A percentile compares a stretch with the other conserved stretches of the same genome.
Evolutionary conservation across 345 rosid species (phyloP).

Genomic region (Cardamine occulta): DNA sequence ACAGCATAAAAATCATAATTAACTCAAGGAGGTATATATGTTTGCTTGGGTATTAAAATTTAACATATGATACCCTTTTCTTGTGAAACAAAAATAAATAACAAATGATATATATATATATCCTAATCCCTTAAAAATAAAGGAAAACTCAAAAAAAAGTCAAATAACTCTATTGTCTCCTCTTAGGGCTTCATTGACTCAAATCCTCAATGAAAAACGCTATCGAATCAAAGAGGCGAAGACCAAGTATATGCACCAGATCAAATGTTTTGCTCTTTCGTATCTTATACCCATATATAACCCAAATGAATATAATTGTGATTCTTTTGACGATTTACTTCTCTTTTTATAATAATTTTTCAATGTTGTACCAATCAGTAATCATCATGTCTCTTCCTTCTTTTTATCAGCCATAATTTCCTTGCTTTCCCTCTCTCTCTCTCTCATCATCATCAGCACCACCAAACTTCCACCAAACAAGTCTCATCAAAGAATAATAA

Average conservation of each 20-base stretch:
- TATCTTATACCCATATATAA: background rate
- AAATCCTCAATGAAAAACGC: background rate
- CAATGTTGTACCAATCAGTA: constrained; percentile 11
- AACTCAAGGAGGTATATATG: background rate
- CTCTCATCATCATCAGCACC: constrained; percentile 23
- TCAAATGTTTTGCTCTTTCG: background rate
- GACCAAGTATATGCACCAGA: background rate
- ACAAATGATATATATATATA: no score
- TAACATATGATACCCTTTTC: background rate
- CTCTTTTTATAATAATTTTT: background rate
- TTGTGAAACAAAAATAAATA: no score
- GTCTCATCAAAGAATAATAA: constrained; percentile 11
- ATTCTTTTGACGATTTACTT: background rate
- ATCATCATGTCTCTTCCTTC: constrained; percentile 36
- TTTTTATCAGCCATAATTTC: constrained; percentile 14
- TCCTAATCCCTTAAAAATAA: background rate
- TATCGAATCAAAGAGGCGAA: background rate
- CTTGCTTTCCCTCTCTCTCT: background rate
- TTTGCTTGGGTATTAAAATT: background rate
- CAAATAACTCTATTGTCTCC: background rate
- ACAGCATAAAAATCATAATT: background rate
- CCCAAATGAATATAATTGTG: background rate
- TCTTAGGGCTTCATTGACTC: constrained; percentile 1
- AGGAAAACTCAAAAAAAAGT: background rate
- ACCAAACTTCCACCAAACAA: constrained; percentile 32